Evolutionary conservation across 1,284 basidiomycete genomes (phyloP).

Genomic region (Puccinia hordei): DNA sequence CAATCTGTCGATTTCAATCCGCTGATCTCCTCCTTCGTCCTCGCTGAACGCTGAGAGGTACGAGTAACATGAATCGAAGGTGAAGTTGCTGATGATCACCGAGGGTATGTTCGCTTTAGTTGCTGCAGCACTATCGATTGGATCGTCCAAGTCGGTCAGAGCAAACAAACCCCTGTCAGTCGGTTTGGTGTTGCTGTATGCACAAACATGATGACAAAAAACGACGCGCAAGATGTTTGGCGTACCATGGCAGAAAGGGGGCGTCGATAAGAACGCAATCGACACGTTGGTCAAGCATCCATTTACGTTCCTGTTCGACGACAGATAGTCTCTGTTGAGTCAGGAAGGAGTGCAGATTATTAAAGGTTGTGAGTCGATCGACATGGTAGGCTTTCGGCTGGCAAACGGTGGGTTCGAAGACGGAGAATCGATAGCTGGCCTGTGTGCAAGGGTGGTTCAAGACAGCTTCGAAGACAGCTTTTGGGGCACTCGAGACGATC

Average conservation of each 20-base stretch:
- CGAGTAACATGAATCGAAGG: slow-evolving; percentile 77
- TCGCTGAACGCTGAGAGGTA: slow-evolving; percentile 66
- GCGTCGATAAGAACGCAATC: slow-evolving; percentile 73
- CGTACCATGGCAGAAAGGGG: slow-evolving; percentile 74
- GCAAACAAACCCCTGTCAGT: no score
- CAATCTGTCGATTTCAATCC: slow-evolving; percentile 64
- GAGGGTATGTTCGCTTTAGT: slow-evolving; percentile 68
- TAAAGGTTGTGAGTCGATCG: slow-evolving; percentile 71
- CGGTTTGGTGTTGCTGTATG: no score
- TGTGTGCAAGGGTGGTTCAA: slow-evolving; percentile 30
- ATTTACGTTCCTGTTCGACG: slow-evolving; percentile 65
- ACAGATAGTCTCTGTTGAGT: slow-evolving; percentile 63
- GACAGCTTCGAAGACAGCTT: slow-evolving; percentile 54
- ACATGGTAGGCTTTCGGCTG: slow-evolving; percentile 62
- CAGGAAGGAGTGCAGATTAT: slow-evolving; percentile 59
- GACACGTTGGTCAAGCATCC: slow-evolving; percentile 65
- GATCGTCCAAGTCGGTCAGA: no score
- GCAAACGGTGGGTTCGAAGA: slow-evolving; percentile 56
- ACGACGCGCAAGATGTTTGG: no score
- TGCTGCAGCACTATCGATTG: slow-evolving; percentile 67
- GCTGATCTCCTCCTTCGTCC: slow-evolving; percentile 54
- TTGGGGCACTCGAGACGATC: slow-evolving; percentile 56
- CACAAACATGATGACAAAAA: no score
- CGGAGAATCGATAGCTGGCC: slow-evolving; percentile 53
- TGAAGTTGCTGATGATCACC: slow-evolving; percentile 74